Evolutionary conservation across 495 filamentous ascomycete genomes (phyloP), one percentile per base, ranked within the genome.

Genomic region (Cercophora samala): DNA sequence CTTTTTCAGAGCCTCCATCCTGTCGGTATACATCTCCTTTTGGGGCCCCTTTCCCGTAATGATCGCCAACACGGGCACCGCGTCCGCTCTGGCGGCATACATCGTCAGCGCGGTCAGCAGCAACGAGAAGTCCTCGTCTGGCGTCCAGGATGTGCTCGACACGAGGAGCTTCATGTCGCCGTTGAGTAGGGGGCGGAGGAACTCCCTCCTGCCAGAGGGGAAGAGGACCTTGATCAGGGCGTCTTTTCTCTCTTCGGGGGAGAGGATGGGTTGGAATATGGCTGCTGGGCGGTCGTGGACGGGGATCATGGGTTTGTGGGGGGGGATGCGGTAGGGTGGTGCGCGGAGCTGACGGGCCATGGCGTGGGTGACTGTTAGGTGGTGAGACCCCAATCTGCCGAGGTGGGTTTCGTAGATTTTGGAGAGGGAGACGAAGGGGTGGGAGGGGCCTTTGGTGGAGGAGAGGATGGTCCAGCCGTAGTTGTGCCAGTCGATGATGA

Each of bases 401-500:
- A 96, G 86, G 18, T 80, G 70, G 51, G 78, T 83, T 73, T 99
- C 95, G 75, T 97, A 97, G 72, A 85, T 81, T 59, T 86, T 86
- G 2, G 93, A 90, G 21, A 94, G 71, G 63, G 70, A 80, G 18
- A 97, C 93, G 8, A 98, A 83, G 0, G 91, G 91, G 75, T 97
- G 94, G 65, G 56, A 84, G 77, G 52, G 88, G 73, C 79, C 91
- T 86, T 73, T 91, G 71, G 70, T 83, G 53, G 77, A 76, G 23
- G 91, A 87, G 4, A 99, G 87, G 66, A 98, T 94, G n/a, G 91
- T 93, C 83, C 92, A 97, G 68, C 95, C 94, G 77, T 97, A 97
- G 77, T 99, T 99, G 81, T 99, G 95, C 95, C 95, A 99, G 78
- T 99, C 95, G 65, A 98, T 92, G 46, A 97, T 83, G 2, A 97